Evolutionary conservation across 768 basidiomycete species (phyloP).

Genomic region (Hypholoma sublateritium): DNA sequence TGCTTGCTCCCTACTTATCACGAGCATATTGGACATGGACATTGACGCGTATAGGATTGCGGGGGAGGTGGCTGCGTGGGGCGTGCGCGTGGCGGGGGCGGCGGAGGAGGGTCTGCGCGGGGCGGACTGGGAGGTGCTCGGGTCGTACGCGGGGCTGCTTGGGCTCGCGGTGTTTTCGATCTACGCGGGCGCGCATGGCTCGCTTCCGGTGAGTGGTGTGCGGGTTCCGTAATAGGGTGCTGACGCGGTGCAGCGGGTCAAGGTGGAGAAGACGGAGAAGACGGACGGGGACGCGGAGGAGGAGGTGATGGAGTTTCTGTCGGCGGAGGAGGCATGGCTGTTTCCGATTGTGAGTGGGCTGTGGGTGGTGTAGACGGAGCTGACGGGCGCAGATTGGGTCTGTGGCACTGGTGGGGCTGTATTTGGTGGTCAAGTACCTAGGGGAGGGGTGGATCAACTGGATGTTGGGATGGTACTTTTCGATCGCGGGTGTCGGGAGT

Average conservation of each 20-base stretch:
- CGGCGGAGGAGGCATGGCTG: slow-evolving; percentile 69
- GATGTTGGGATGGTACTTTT: slow-evolving; percentile 76
- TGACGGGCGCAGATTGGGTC: slow-evolving; percentile 59
- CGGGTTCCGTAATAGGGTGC: not conserved
- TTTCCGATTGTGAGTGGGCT: slow-evolving; percentile 65
- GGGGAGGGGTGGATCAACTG: slow-evolving; percentile 84
- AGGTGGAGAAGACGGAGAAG: slow-evolving; percentile 20
- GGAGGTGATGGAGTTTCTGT: slow-evolving; percentile 56
- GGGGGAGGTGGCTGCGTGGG: not conserved
- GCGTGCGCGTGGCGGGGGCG: not conserved
- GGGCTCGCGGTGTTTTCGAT: slow-evolving; percentile 64
- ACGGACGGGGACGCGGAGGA: slow-evolving; percentile 63
- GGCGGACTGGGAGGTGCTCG: slow-evolving; percentile 57
- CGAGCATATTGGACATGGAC: not conserved
- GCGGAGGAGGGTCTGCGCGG: slow-evolving; percentile 3
- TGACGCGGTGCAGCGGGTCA: slow-evolving; percentile 1
- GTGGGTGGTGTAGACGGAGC: not conserved
- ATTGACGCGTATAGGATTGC: not conserved
- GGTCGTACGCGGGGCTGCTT: slow-evolving; percentile 70
- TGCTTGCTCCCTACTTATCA: no score
- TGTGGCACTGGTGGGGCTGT: slow-evolving; percentile 64
- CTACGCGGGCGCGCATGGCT: slow-evolving; percentile 68
- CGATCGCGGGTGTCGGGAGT: slow-evolving; percentile 60
- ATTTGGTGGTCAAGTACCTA: slow-evolving; percentile 68
- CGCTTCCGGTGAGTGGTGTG: slow-evolving; percentile 50